Evolutionary conservation across 2,329 filamentous ascomycete species (phyloP).

Genomic region (Sclerotinia spermophila): DNA sequence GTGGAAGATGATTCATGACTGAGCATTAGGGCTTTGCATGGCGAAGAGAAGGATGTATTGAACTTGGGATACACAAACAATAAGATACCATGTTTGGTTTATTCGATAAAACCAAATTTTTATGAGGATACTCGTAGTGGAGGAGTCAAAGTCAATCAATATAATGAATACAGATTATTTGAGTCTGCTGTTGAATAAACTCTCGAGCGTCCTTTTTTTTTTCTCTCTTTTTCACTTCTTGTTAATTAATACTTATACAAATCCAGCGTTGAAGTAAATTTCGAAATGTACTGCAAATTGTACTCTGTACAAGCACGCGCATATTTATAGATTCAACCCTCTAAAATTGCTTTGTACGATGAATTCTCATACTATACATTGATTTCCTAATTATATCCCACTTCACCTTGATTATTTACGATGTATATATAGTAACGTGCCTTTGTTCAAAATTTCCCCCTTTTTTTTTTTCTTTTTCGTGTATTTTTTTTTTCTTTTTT

Average conservation of each 20-base stretch:
- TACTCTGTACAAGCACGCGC: not conserved
- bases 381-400: not conserved
- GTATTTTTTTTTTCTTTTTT: no score
- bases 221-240: not conserved
- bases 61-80: not conserved
- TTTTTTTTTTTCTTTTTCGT: no score
- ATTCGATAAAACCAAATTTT: not conserved
- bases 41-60: not conserved
- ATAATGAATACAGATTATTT: conserved; percentile 1
- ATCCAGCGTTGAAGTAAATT: not conserved
- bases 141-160: not conserved
- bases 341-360: not conserved
- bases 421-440: no score
- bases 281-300: not conserved
- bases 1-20: not conserved
- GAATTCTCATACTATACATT: not conserved
- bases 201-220: not conserved
- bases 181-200: not conserved
- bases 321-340: not conserved
- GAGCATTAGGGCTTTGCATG: not conserved
- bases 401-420: no score
- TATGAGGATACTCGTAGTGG: not conserved
- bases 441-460: no score
- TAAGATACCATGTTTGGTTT: conserved; percentile 1
- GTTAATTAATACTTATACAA: not conserved